Percentiles rank a stretch among this genome's conserved stretches.
phyloP scores from a whole-genome alignment of 2,329 filamentous ascomycete species.

The Trichoderma atrobrunneum region DNA sequence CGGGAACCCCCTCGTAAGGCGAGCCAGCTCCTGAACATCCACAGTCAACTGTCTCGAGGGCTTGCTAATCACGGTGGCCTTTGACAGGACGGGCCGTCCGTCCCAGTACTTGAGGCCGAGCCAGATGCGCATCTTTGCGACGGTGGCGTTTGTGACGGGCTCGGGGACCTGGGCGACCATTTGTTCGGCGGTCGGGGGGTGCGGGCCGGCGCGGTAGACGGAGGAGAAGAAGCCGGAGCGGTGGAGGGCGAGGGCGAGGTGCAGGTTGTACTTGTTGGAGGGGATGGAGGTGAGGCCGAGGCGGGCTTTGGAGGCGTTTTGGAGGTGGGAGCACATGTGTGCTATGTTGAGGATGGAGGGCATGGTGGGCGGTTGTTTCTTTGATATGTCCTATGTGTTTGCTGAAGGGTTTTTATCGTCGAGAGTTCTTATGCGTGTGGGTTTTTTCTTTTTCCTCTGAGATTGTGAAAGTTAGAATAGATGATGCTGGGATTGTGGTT shows the following conservation, averaged over 20 bases:
- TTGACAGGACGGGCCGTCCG: constrained; percentile 71
- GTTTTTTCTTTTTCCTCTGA: background rate
- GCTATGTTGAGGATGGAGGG: constrained; percentile 65
- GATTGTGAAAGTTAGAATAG: background rate
- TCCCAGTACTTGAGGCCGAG: constrained; percentile 88
- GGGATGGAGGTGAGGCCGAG: constrained; percentile 81
- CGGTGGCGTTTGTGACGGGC: constrained; percentile 65
- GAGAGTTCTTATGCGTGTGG: background rate
- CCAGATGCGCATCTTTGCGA: constrained; percentile 75
- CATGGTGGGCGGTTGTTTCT: constrained; percentile 28
- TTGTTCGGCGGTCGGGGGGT: constrained; percentile 48
- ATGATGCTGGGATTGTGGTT: background rate
- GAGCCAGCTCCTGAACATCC: constrained; percentile 58
- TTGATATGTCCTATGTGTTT: background rate
- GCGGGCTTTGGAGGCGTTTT: constrained; percentile 82
- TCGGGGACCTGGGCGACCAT: constrained; percentile 49
- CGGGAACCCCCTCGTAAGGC: constrained; percentile 66
- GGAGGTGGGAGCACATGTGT: constrained; percentile 84
- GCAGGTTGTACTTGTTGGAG: constrained; percentile 76
- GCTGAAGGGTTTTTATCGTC: too few relatives aligned
- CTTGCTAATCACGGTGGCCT: constrained; percentile 66
- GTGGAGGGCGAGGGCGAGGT: constrained; percentile 72
- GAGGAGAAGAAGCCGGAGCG: constrained; percentile 77
- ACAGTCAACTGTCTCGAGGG: constrained; percentile 71
- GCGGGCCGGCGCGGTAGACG: constrained; percentile 68